A percentile compares a stretch with the other conserved stretches of the same genome.
Conservation (phyloP, 1,284 basidiomycete species). For the Naganishia sp. region DNA sequence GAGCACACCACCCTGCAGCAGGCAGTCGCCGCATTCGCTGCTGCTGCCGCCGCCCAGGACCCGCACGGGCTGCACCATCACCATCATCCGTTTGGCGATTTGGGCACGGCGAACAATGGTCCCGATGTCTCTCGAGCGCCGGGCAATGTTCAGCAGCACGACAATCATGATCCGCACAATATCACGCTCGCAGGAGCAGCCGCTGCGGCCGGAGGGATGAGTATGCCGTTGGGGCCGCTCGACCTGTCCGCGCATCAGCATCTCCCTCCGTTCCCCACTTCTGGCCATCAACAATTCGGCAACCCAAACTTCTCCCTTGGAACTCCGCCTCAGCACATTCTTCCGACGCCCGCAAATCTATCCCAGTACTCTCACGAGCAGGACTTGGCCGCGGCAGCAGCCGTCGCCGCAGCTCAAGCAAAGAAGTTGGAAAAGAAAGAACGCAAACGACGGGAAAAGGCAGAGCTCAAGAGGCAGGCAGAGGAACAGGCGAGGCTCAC, state of each 20-base stretch:
- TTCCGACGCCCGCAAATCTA: not conserved
- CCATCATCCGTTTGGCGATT: constrained; percentile 7
- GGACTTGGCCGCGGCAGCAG: not conserved
- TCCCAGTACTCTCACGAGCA: not conserved
- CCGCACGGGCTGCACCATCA: constrained; percentile 18
- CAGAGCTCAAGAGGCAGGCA: constrained; percentile 17
- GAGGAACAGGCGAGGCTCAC: constrained; percentile 5
- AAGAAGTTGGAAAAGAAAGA: constrained; percentile 23
- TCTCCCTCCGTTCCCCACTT: constrained; percentile 15
- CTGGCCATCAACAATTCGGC: constrained; percentile 1
- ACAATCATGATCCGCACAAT: constrained; percentile 8
- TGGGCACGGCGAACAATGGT: not conserved
- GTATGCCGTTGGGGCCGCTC: constrained; percentile 3
- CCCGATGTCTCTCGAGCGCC: constrained; percentile 19
- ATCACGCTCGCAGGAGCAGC: constrained; percentile 23
- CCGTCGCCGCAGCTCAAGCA: constrained; percentile 1
- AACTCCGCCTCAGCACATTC: not conserved
- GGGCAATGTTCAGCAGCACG: constrained; percentile 13
- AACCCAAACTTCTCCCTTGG: constrained; percentile 6
- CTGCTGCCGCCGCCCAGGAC: constrained; percentile 21
- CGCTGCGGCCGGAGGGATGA: constrained; percentile 20
- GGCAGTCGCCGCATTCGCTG: constrained; percentile 21
- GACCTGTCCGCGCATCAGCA: constrained; percentile 8
- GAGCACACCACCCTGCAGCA: constrained; percentile 25
- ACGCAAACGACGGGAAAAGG: constrained; percentile 21